Percentiles rank a stretch among this genome's conserved stretches.
Evolutionary conservation across 352 stramenopile genomes (phyloP).

Genomic region (Pythium aquatile): DNA sequence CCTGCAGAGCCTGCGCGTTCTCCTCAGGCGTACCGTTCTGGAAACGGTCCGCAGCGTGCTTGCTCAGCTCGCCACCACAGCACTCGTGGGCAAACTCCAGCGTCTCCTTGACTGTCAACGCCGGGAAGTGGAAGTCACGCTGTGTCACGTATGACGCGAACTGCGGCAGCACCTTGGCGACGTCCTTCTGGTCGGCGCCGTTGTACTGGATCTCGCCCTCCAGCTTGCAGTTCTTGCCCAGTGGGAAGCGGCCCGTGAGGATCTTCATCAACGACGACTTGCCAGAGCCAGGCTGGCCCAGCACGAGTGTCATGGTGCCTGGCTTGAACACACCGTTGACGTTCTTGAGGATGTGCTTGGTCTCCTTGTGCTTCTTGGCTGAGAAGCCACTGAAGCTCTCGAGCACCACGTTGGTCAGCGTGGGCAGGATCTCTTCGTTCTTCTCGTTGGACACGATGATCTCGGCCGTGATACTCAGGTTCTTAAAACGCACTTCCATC

Average conservation of each 20-base stretch:
- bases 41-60: slow-evolving; percentile 29
- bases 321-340: slow-evolving; percentile 49
- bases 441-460: slow-evolving; percentile 36
- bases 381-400: slow-evolving; percentile 37
- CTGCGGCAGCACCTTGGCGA: slow-evolving; percentile 41
- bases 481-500: slow-evolving; percentile 60
- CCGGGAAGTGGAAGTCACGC: slow-evolving; percentile 43
- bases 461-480: slow-evolving; percentile 46
- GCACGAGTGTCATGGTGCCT: slow-evolving; percentile 56
- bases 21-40: slow-evolving; percentile 19
- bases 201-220: slow-evolving; percentile 58
- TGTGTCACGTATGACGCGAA: slow-evolving; percentile 59
- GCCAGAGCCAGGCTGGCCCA: slow-evolving; percentile 54
- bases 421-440: slow-evolving; percentile 37
- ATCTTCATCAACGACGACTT: slow-evolving; percentile 68
- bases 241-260: slow-evolving; percentile 46
- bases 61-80: slow-evolving; percentile 40
- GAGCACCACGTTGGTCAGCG: slow-evolving; percentile 51
- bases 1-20: slow-evolving; percentile 20
- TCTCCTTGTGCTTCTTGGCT: slow-evolving; percentile 43
- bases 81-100: slow-evolving; percentile 58
- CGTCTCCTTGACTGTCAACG: slow-evolving; percentile 54
- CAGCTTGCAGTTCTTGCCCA: slow-evolving; percentile 40
- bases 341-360: slow-evolving; percentile 46
- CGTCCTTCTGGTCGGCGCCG: slow-evolving; percentile 28